Evolutionary conservation across 371 early-diverging fungal genomes (phyloP).

Genomic region (Mortierella sp.): DNA sequence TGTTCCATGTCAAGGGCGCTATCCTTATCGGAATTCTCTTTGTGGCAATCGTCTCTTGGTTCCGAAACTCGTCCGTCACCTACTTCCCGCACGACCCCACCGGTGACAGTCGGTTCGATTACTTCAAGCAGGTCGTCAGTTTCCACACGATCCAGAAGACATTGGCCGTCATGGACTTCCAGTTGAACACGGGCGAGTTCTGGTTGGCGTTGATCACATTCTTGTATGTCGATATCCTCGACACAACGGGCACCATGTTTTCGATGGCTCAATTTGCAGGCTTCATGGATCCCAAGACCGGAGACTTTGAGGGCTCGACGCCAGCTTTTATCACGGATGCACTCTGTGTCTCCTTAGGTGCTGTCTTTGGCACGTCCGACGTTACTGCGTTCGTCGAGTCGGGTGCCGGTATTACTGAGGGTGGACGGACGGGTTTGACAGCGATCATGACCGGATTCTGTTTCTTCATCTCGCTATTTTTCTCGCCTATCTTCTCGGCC

Average conservation of each 20-base stretch:
- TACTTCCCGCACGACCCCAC: conserved; percentile 76
- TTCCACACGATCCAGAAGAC: conserved; percentile 72
- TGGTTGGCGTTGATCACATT: conserved; percentile 87
- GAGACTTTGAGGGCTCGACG: conserved; percentile 82
- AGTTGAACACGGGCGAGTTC: conserved; percentile 67
- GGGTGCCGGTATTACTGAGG: conserved; percentile 86
- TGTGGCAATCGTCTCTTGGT: conserved; percentile 78
- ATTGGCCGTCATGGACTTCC: conserved; percentile 72
- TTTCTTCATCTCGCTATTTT: conserved; percentile 82
- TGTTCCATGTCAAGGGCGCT: conserved; percentile 79
- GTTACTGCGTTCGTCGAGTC: conserved; percentile 84
- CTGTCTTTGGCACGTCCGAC: conserved; percentile 79
- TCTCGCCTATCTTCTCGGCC: conserved; percentile 85
- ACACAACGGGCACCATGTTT: conserved; percentile 70
- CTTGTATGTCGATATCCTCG: conserved; percentile 79
- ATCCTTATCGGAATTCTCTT: conserved; percentile 78
- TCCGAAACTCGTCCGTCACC: conserved; percentile 71
- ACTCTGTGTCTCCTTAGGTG: conserved; percentile 69
- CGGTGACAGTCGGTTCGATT: conserved; percentile 74
- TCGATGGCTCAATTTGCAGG: conserved; percentile 86
- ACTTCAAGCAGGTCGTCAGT: conserved; percentile 78
- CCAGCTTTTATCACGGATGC: conserved; percentile 81
- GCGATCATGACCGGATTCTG: conserved; percentile 73
- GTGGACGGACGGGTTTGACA: conserved; percentile 82
- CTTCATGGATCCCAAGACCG: conserved; percentile 74